A percentile compares a stretch with the other conserved stretches of the same genome.
Evolutionary conservation across 305 asterid genomes (phyloP).

Genomic region (Solanum hybrid): DNA sequence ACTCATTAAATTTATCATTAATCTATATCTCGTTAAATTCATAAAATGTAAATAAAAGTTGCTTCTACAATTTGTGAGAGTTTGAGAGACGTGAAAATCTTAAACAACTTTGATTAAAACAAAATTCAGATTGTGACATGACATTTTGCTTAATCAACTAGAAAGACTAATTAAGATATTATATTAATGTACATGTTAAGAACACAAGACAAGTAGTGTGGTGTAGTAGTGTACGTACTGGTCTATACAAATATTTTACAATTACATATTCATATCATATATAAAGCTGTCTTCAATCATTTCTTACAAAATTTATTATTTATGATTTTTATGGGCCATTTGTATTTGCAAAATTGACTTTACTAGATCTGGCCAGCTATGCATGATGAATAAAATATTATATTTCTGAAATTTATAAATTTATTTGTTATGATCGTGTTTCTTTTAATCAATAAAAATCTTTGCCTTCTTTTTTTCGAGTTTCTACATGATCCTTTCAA

Average conservation of each 20-base stretch:
- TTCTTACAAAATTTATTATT: not conserved
- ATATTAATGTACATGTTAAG: not conserved
- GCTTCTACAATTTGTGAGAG: accelerated
- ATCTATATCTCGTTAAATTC: not conserved
- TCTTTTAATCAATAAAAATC: not conserved
- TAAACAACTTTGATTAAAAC: not conserved
- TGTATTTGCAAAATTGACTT: not conserved
- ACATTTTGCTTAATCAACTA: not conserved
- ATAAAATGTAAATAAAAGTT: not conserved
- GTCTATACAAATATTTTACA: not conserved
- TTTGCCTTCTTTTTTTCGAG: too few relatives aligned
- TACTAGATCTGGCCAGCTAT: not conserved
- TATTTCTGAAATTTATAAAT: not conserved
- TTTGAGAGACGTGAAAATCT: not conserved
- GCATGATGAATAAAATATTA: not conserved
- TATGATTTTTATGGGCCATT: not conserved
- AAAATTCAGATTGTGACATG: not conserved
- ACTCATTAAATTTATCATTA: not conserved
- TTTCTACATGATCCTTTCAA: too few relatives aligned
- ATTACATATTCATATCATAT: too few relatives aligned
- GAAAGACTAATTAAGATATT: not conserved
- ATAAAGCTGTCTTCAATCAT: not conserved
- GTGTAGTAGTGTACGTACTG: not conserved
- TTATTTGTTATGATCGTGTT: not conserved
- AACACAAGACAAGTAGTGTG: not conserved